Base-by-base conservation (phyloP, 352 stramenopile species). In the Pythium vanterpoolii region DNA sequence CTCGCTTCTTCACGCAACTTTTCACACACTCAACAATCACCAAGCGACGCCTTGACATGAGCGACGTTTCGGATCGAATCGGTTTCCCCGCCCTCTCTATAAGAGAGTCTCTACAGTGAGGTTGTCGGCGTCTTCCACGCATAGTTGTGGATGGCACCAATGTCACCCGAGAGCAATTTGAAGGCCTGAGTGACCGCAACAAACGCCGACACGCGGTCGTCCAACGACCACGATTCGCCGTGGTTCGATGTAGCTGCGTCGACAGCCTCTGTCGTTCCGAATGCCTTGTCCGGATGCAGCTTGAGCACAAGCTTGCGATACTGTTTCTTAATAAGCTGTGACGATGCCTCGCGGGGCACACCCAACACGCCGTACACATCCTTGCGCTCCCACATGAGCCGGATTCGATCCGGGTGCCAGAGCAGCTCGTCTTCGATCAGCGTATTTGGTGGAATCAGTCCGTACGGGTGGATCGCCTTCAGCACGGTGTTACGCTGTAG, bases 281-380 rank as follows among this genome's bases (percentile, higher is more conserved):
- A 65, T 5, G 64, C 71, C 64, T 94, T 94, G 70, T 94, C 85
- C 1, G 85, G 85, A 44, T 94, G 85, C 50, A 94, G 62, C 60
- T 92, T 92, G 33, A 94, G 68, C 52, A 84, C 85, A n/a, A 94
- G 71, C 56, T 90, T 91, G 19, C 85, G 82, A 49, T 92, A 94
- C 47, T 94, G 85, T 3, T 74, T 74, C 70, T 94, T 94, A 58
- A 94, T 87, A 60, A 86, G 71, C 56, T 89, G 75, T 13, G 63
- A 64, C 0, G 79, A 77, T 11, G 82, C 82, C 23, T 89, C 77
- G 14, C 78, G 76, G 1, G 82, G 79, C 3, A 90, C 64, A 10
- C 84, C 84, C 9, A 94, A 46, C 34, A 94, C 84, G 10, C 82
- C 84, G 44, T 89, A 81, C 33, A 89, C 78, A 48, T 94, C 84